Evolutionary conservation across 805 yeast genomes (phyloP), one percentile per base, ranked within the genome.

Genomic region (Sugiyamaella smithiae): DNA sequence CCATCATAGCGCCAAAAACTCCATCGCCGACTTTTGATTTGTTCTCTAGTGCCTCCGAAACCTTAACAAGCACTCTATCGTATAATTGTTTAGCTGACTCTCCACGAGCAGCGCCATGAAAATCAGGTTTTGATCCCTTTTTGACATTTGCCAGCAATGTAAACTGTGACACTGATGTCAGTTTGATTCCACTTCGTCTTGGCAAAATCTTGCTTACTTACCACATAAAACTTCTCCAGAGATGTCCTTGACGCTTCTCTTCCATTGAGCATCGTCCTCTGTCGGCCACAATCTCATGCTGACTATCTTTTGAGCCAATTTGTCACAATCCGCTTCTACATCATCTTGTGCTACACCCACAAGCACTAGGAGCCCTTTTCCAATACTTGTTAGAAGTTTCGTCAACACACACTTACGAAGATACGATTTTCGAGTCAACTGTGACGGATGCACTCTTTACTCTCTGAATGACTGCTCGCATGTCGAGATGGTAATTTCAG

Each of bases 1-100:
- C 95, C 99, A 93, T 93, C 96, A 91, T 87, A 8, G 91, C 98
- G 0, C 98, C 99, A 64, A 93, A 93, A 48, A 79, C 73, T 2
- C 99, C 99, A 59, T 90, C 97, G 54, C 83, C 76, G 2, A 89
- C 95, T 41, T 78, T 79, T 0, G 74, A 81, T 0, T 72, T 75
- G 0, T 86, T 86, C n/a, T 58, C 56, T 9, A 65, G 53, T 14
- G 57, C 53, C 5, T 41, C 45, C 14, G 59, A 61, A 23, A 68
- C 50, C 41, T 51, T 59, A 25, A 37, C 52, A 49, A 49, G 88
- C 52, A n/a, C 76, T 77, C 1, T 57, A 60, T 51, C 72, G 51
- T 82, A 84, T 45, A 80, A 63, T 33, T 62, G 72, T 5, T 63
- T 57, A 2, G 85, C 85, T 5, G 62, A 61, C 46, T 67, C 74